Evolutionary conservation across 2,329 filamentous ascomycete species (phyloP).

Genomic region (Emergomyces orientalis): DNA sequence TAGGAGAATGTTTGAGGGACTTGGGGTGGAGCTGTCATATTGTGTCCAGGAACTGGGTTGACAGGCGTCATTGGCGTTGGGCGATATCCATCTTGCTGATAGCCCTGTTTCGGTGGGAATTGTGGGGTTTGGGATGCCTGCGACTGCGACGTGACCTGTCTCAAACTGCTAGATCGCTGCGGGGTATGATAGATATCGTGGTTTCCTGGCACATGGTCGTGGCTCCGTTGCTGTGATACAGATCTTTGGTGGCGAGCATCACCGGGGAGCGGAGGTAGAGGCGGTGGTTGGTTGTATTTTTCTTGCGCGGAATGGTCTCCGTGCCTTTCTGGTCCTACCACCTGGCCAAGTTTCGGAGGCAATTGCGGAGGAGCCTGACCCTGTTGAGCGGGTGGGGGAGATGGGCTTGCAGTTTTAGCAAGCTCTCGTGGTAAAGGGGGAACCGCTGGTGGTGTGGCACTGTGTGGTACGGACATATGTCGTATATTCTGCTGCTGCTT

Average conservation of each 20-base stretch:
- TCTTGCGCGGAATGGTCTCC: constrained; percentile 18
- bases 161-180: constrained; percentile 22
- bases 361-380: constrained; percentile 33
- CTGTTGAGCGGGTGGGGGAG: constrained; percentile 22
- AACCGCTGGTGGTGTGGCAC: constrained; percentile 53
- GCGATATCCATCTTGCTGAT: neutral
- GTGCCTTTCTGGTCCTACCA: constrained; percentile 13
- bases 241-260: constrained; percentile 12
- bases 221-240: constrained; percentile 8
- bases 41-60: neutral
- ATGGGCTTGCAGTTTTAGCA: constrained; percentile 28
- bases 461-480: constrained; percentile 20
- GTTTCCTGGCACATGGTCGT: neutral
- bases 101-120: constrained; percentile 11
- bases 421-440: constrained; percentile 63
- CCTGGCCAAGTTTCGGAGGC: constrained; percentile 31
- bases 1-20: neutral
- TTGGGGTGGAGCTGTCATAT: neutral
- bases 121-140: constrained; percentile 14
- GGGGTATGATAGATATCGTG: constrained; percentile 23
- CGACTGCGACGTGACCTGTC: constrained; percentile 10
- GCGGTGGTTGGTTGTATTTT: constrained; percentile 25
- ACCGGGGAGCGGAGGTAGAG: constrained; percentile 31
- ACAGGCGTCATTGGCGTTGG: neutral
- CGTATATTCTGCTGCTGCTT: constrained; percentile 42